phyloP scores from a whole-genome alignment of 441 rosid species.

The Caryocar brasiliense region DNA sequence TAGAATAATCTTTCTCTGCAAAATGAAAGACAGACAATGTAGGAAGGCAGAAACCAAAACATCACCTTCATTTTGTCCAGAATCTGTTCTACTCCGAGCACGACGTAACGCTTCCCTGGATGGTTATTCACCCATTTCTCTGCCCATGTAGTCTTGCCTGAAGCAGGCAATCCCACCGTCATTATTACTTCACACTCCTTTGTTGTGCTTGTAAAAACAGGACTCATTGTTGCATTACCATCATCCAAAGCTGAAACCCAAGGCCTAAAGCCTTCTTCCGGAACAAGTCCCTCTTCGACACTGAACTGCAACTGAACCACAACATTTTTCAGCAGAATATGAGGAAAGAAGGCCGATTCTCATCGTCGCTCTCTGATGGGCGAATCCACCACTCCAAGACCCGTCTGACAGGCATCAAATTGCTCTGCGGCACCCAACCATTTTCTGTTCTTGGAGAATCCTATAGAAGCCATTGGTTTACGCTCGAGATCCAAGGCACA shows the following conservation, averaged over 20 bases:
- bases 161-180: constrained; percentile 33
- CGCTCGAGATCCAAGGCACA: constrained; percentile 30
- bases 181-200: constrained; percentile 20
- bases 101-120: constrained; percentile 25
- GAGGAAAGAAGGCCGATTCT: constrained; percentile 24
- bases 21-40: not conserved
- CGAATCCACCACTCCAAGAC: constrained; percentile 17
- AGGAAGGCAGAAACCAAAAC: no score
- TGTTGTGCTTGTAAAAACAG: constrained; percentile 6
- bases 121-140: constrained; percentile 29
- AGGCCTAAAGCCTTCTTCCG: constrained; percentile 19
- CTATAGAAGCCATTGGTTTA: constrained; percentile 20
- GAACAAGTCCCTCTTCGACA: constrained; percentile 22
- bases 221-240: constrained; percentile 20
- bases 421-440: constrained; percentile 25
- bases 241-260: constrained; percentile 25
- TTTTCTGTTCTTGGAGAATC: constrained; percentile 27
- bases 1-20: no score
- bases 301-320: constrained; percentile 24
- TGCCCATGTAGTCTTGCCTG: constrained; percentile 31
- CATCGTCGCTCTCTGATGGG: not conserved
- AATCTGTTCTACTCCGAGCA: constrained; percentile 27
- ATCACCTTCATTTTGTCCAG: constrained; percentile 40
- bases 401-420: constrained; percentile 18
- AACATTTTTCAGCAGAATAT: constrained; percentile 26